Evolutionary conservation across 805 yeast species (phyloP).

Genomic region (Wickerhamiella occidentalis): DNA sequence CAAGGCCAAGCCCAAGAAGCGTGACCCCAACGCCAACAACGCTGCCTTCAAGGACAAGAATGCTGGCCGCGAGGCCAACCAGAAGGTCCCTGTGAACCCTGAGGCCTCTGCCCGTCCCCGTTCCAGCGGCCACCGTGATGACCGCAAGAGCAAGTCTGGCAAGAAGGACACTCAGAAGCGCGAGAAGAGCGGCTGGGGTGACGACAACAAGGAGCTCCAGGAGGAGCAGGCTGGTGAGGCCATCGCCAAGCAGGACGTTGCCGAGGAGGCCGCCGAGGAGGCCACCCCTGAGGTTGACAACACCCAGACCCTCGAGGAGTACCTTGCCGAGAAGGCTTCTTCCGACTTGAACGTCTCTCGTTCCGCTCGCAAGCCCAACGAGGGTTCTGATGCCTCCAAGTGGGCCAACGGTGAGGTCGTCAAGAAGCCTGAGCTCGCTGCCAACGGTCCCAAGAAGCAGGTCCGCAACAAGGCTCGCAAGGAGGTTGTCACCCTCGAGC

Average conservation of each 20-base stretch:
- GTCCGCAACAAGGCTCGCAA: conserved; percentile 61
- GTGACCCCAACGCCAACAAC: conserved; percentile 63
- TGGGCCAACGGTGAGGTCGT: conserved; percentile 44
- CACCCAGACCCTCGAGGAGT: conserved; percentile 70
- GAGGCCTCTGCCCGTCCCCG: conserved; percentile 41
- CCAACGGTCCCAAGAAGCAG: conserved; percentile 53
- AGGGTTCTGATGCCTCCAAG: conserved; percentile 41
- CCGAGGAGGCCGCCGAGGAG: conserved; percentile 30
- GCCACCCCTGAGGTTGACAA: conserved; percentile 36
- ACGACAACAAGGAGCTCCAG: conserved; percentile 55
- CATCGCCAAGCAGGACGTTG: conserved; percentile 31
- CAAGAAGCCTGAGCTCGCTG: conserved; percentile 48
- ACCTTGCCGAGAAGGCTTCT: conserved; percentile 51
- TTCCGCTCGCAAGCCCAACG: conserved; percentile 37
- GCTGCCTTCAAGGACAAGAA: conserved; percentile 67
- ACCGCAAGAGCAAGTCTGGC: conserved; percentile 79
- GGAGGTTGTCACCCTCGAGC: conserved; percentile 50
- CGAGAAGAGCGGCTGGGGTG: conserved; percentile 82
- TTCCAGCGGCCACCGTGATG: conserved; percentile 38
- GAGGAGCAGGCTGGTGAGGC: conserved; percentile 43
- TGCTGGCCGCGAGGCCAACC: conserved; percentile 55
- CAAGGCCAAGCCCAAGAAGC: conserved; percentile 41
- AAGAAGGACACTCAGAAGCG: conserved; percentile 78
- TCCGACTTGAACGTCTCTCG: conserved; percentile 21
- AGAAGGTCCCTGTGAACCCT: conserved; percentile 37